Evolutionary conservation across 345 rosid genomes (phyloP).

Genomic region (Populus davidiana): DNA sequence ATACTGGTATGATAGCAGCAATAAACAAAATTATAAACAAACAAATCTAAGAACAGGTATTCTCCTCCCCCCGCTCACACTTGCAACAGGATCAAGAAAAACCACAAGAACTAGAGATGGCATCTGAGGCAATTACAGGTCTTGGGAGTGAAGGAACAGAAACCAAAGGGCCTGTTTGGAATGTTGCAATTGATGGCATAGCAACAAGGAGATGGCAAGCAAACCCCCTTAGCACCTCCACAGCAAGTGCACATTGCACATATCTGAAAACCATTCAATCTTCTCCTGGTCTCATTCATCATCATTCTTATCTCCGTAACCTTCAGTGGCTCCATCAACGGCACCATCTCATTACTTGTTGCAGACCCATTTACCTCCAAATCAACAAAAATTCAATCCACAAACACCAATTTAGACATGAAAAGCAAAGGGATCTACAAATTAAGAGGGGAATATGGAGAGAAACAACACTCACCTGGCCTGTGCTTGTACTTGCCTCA

Average conservation of each 20-base stretch:
- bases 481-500: conserved; percentile 21
- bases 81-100: conserved; percentile 29
- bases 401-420: conserved; percentile 12
- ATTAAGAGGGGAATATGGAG: not conserved
- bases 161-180: conserved; percentile 93
- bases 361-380: conserved; percentile 50
- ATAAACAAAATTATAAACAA: conserved; percentile 44
- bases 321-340: conserved; percentile 39
- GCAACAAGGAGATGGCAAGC: conserved; percentile 92
- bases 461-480: conserved; percentile 40
- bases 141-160: conserved; percentile 94
- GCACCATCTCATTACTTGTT: conserved; percentile 40
- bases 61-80: conserved; percentile 41
- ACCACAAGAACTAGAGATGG: conserved; percentile 50
- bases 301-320: conserved; percentile 57
- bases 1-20: not conserved
- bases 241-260: conserved; percentile 97
- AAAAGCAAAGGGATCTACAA: conserved; percentile 30
- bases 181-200: conserved; percentile 96
- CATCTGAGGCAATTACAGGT: conserved; percentile 93
- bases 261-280: conserved; percentile 74
- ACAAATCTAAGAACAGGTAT: conserved; percentile 51
- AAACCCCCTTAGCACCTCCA: conserved; percentile 74
- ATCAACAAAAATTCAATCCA: conserved; percentile 26
- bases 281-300: conserved; percentile 79